phyloP scores from a whole-genome alignment of 2,329 filamentous ascomycete genomes.

The Cladophialophora yegresii region DNA sequence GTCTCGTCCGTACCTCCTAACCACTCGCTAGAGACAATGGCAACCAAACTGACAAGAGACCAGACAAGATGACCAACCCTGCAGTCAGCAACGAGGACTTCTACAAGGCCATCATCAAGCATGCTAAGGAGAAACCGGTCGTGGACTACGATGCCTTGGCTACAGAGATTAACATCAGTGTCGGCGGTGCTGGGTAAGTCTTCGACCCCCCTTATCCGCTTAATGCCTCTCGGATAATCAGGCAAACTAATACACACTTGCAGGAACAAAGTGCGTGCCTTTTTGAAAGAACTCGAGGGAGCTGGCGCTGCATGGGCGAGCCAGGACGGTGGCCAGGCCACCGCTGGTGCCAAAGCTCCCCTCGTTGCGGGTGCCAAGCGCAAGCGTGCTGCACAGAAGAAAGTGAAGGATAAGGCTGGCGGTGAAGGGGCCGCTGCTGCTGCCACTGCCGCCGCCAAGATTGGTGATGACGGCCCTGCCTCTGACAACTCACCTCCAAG shows the following conservation, averaged over 20 bases:
- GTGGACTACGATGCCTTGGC: slow-evolving; percentile 32
- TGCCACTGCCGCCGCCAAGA: neutral
- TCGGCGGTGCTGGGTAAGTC: slow-evolving; percentile 35
- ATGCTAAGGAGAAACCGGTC: slow-evolving; percentile 28
- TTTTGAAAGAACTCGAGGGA: slow-evolving; percentile 28
- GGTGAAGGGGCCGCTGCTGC: neutral
- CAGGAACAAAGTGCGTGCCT: slow-evolving; percentile 36
- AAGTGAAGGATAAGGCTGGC: slow-evolving; percentile 15
- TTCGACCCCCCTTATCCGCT: neutral
- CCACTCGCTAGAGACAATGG: neutral
- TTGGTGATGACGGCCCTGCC: neutral
- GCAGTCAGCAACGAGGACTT: slow-evolving; percentile 22
- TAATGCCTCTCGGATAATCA: neutral
- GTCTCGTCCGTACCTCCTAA: neutral
- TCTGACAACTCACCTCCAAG: slow-evolving; percentile 2
- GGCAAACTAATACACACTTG: neutral
- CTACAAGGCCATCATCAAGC: slow-evolving; percentile 33
- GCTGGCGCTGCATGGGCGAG: slow-evolving; percentile 1
- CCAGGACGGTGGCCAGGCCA: neutral
- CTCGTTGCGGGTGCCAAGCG: slow-evolving; percentile 20
- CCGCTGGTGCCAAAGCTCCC: neutral
- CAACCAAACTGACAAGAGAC: neutral
- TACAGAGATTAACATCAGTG: slow-evolving; percentile 30
- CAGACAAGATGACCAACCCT: neutral
- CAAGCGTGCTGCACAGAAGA: slow-evolving; percentile 18